phyloP scores from a whole-genome alignment of 345 rosid genomes.

The Nephelium lappaceum region DNA sequence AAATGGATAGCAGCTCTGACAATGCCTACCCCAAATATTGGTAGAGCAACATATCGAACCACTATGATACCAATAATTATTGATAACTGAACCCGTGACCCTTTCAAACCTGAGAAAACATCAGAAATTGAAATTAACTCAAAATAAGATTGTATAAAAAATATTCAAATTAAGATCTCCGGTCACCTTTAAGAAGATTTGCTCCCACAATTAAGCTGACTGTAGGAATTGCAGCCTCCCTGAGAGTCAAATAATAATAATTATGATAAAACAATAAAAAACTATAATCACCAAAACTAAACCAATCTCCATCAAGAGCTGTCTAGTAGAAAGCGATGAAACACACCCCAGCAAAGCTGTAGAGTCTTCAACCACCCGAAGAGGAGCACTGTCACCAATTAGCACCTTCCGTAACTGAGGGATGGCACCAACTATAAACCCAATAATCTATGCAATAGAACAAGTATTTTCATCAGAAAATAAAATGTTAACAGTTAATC shows the following conservation, averaged over 20 bases:
- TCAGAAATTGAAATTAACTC: too few species aligned
- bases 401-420: constrained; percentile 29
- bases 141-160: too few species aligned
- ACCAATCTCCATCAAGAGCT: not conserved
- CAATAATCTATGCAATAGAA: constrained; percentile 25
- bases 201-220: constrained; percentile 47
- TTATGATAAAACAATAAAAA: not conserved
- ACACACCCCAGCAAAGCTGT: constrained; percentile 34
- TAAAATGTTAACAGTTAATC: not conserved
- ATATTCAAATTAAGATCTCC: too few species aligned
- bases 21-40: constrained; percentile 34
- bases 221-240: constrained; percentile 49
- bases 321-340: not conserved
- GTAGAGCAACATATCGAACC: constrained; percentile 40
- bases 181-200: constrained; percentile 45
- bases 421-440: constrained; percentile 24
- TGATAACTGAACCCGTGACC: constrained; percentile 23
- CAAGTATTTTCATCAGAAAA: not conserved
- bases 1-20: constrained; percentile 37
- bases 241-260: constrained; percentile 10
- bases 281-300: not conserved
- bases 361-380: constrained; percentile 32
- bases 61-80: constrained; percentile 38
- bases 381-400: constrained; percentile 36
- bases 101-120: constrained; percentile 46